Evolutionary conservation across 1,139 yeast genomes (phyloP), one percentile per base, ranked within the genome.

Genomic region (Sugiyamaella sp.): DNA sequence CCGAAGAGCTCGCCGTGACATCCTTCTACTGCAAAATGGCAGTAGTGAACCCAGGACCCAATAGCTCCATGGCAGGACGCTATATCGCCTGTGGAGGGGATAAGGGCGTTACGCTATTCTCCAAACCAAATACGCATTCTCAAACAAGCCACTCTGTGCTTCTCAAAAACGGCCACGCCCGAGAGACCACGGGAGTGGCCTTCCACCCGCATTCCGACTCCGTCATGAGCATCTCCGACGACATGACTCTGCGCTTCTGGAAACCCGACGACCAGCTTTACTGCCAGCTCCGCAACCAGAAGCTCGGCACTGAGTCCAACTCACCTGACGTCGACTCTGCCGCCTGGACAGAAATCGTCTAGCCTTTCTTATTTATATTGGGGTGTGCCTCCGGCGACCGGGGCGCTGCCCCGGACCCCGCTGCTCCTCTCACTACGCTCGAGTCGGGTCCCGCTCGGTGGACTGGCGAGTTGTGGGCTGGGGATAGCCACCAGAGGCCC

Each of bases 31-130:
- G 57, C 21, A 53, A 52, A 38, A 40, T 60, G 52, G 38, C 56
- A 9, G 38, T 57, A 17, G 43, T 58, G 12, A 39, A 48, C 14
- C 51, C 58, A 9, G 27, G 55, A 12, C 12, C 19, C 25, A 16
- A 20, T 10, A 22, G 25, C 9, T 19, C 10, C 14, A 54, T 52
- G n/a, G 21, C 40, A 5, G 61, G 60, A 1, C 46, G 56, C 1
- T 60, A 59, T 39, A 25, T 60, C 5, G 62, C 63, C 4, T 59
- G 61, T 37, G 60, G 60, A 8, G 62, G 62, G 4, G 56, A 46
- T 12, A 52, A 53, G 20, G 56, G 58, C 2, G 46, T 55, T 6
- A 46, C 48, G 4, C 44, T 60, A 12, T 59, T 59, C 42, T 51
- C 59, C 6, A 57, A 54, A 51, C 62, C 63, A 4, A 14, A 45